Evolutionary conservation across 352 stramenopile genomes (phyloP), one percentile per base, ranked within the genome.

Genomic region (Pythium aphanidermatum): DNA sequence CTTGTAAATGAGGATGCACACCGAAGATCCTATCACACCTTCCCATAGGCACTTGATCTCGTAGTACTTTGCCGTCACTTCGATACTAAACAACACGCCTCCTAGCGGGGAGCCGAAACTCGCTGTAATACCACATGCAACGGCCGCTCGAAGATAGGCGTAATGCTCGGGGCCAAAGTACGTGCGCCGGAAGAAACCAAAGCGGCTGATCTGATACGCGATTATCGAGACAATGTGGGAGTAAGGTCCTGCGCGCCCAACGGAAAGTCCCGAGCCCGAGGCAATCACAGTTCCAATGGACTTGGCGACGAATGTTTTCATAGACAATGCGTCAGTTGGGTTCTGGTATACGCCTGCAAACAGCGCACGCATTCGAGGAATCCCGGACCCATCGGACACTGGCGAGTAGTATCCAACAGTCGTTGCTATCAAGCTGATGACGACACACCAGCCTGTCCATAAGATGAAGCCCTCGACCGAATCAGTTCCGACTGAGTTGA

Each of bases 41-140:
- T 90, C 77, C 80, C 80, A 92, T 7, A 92, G 62, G 13, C 72
- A 88, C 53, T 85, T 86, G 58, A 93, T 87, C 49, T 88, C 76
- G 55, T 92, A 93, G 43, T 86, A 89, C 26, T 77, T 82, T 4
- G 79, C 78, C 3, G 79, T 90, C 24, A 93, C 82, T 59, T 93
- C 82, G 24, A 93, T 92, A 30, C 79, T 89, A 55, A 85, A 93
- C 3, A 93, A 53, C 9, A 93, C 70, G 5, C 81, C 79, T 6
- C 81, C 81, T 0, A 93, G 55, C 2, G 81, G 81, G 0, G 79
- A 87, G 5, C 81, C 81, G 33, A 93, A 93, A 32, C 74, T 87
- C 19, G 81, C 78, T 0, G 81, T 91, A 46, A 89, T 77, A 17
- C 81, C 81, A 47, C 73, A 86, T 0, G 81, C 81, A 19, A 90